phyloP scores from a whole-genome alignment of 2,329 filamentous ascomycete genomes.

The Fusarium odoratissimum region DNA sequence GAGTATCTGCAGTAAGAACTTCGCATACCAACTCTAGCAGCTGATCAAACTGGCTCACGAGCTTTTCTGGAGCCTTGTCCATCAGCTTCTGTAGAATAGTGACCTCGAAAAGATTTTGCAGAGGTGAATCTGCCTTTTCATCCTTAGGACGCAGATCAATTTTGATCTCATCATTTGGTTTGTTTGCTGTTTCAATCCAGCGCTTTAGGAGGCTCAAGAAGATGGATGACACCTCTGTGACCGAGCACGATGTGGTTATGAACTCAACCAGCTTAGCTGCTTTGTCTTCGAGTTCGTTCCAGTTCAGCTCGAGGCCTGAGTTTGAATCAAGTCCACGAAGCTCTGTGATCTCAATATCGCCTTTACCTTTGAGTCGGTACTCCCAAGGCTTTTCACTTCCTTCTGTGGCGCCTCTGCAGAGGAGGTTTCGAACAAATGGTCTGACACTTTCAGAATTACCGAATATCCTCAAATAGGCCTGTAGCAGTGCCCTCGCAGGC shows the following conservation, averaged over 20 bases:
- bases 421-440: conserved; percentile 64
- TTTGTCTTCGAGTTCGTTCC: conserved; percentile 60
- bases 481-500: conserved; percentile 63
- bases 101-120: conserved; percentile 65
- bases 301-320: conserved; percentile 50
- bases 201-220: conserved; percentile 69
- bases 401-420: conserved; percentile 62
- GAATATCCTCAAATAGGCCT: conserved; percentile 68
- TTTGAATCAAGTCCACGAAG: conserved; percentile 37
- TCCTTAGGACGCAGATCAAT: conserved; percentile 48
- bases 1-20: conserved; percentile 63
- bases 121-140: conserved; percentile 50
- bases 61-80: conserved; percentile 69
- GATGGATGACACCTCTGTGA: conserved; percentile 67
- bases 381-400: conserved; percentile 59
- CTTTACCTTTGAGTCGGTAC: conserved; percentile 59
- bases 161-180: conserved; percentile 44
- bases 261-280: conserved; percentile 61
- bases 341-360: conserved; percentile 63
- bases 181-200: conserved; percentile 61
- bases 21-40: conserved; percentile 72
- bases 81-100: conserved; percentile 75
- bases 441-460: conserved; percentile 62
- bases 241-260: conserved; percentile 61
- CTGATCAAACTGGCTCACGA: conserved; percentile 72